phyloP scores from a whole-genome alignment of 2,329 filamentous ascomycete species.

The Phialophora macrospora region DNA sequence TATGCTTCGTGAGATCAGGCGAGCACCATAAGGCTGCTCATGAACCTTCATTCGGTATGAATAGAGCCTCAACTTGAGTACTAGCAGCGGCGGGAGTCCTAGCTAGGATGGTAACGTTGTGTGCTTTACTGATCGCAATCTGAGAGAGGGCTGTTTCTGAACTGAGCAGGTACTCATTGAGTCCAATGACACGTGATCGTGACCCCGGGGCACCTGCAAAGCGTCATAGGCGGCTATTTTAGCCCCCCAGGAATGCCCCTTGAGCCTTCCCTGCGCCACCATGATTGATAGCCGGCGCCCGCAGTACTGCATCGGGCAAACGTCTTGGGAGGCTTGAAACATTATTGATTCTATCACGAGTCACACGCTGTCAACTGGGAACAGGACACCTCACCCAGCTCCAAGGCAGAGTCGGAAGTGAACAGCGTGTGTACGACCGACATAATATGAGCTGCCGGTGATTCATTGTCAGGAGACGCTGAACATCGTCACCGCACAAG shows the following conservation, averaged over 20 bases:
- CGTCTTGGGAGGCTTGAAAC: slow-evolving; percentile 17
- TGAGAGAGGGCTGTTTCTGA: background rate
- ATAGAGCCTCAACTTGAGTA: background rate
- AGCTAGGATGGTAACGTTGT: background rate
- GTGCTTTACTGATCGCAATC: background rate
- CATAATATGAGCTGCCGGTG: background rate
- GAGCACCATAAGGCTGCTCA: background rate
- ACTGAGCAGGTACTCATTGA: background rate
- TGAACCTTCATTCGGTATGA: background rate
- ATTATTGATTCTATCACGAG: slow-evolving; percentile 14
- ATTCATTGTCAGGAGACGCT: slow-evolving; percentile 3
- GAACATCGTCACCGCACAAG: slow-evolving; percentile 10
- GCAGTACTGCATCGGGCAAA: slow-evolving; percentile 15
- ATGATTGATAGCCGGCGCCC: slow-evolving; percentile 10
- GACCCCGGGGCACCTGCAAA: background rate
- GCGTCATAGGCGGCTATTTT: slow-evolving; percentile 7
- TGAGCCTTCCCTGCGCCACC: slow-evolving; percentile 12
- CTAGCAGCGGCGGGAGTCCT: background rate
- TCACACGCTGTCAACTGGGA: background rate
- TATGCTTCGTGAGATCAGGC: slow-evolving; percentile 5
- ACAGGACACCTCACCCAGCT: background rate
- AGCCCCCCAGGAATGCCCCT: slow-evolving; percentile 11
- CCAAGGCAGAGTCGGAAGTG: background rate
- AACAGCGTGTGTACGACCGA: background rate
- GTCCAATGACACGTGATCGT: slow-evolving; percentile 1